phyloP scores from a whole-genome alignment of 768 basidiomycete species.

The Piloderma croceum region DNA sequence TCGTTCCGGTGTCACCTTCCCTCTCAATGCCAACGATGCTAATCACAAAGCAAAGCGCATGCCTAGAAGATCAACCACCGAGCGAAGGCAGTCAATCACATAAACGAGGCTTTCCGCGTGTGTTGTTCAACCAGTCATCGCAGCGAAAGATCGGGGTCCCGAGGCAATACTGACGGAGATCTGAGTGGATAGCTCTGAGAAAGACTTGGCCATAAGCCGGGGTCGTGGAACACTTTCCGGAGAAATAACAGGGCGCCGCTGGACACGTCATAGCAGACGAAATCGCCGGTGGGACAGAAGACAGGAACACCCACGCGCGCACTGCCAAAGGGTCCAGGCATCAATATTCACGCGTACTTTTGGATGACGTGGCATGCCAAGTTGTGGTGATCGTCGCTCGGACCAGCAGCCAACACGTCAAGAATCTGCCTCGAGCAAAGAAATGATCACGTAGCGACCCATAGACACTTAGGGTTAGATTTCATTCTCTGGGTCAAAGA shows the following conservation, averaged over 20 bases:
- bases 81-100: conserved; percentile 11
- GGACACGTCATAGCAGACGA: conserved; percentile 37
- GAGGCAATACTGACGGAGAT: conserved; percentile 45
- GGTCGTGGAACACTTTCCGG: conserved; percentile 41
- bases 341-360: conserved; percentile 12
- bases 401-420: conserved; percentile 17
- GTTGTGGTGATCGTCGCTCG: conserved; percentile 17
- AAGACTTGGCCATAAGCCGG: conserved; percentile 15
- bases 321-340: conserved; percentile 8
- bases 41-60: conserved; percentile 12
- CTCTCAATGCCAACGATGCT: conserved; percentile 22
- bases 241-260: conserved; percentile 38
- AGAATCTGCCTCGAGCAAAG: conserved; percentile 27
- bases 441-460: conserved; percentile 27
- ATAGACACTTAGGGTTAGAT: conserved; percentile 57
- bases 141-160: conserved; percentile 38
- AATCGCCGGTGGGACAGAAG: conserved; percentile 16
- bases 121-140: conserved; percentile 25
- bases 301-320: conserved; percentile 13
- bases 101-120: conserved; percentile 16
- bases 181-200: conserved; percentile 33
- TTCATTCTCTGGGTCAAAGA: conserved; percentile 40
- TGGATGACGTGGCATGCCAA: conserved; percentile 11
- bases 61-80: conserved; percentile 10
- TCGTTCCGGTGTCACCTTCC: conserved; percentile 49